Percentiles rank a stretch among this genome's conserved stretches.
Evolutionary conservation across 805 yeast genomes (phyloP).

Genomic region (Candida montana): DNA sequence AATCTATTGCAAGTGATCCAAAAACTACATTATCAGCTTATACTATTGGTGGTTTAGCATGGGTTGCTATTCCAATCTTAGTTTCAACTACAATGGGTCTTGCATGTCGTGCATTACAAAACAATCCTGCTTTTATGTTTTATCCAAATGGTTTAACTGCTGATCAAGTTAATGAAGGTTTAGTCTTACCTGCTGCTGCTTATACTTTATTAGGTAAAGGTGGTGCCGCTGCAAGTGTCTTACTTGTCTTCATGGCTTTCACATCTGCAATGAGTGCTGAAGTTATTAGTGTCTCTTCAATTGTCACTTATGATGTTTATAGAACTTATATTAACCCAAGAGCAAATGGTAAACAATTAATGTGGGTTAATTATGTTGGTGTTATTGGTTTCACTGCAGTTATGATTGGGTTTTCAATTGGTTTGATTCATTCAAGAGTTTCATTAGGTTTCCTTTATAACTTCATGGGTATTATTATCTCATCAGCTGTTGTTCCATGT

Average conservation of each 20-base stretch:
- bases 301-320: slow-evolving; percentile 82
- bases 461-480: slow-evolving; percentile 84
- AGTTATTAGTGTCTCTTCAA: slow-evolving; percentile 80
- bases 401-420: slow-evolving; percentile 82
- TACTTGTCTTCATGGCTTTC: slow-evolving; percentile 85
- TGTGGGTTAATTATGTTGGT: slow-evolving; percentile 30
- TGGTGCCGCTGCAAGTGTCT: slow-evolving; percentile 79
- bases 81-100: slow-evolving; percentile 82
- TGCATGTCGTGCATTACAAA: slow-evolving; percentile 73
- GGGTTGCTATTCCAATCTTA: slow-evolving; percentile 88
- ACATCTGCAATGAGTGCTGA: slow-evolving; percentile 93
- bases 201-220: slow-evolving; percentile 79
- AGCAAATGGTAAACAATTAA: slow-evolving; percentile 71
- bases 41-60: slow-evolving; percentile 79
- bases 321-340: slow-evolving; percentile 73
- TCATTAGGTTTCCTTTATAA: slow-evolving; percentile 85
- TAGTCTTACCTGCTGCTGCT: slow-evolving; percentile 65
- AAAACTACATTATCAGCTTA: slow-evolving; percentile 85
- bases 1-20: slow-evolving; percentile 82
- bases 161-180: slow-evolving; percentile 74
- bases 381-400: slow-evolving; percentile 38
- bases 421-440: slow-evolving; percentile 74
- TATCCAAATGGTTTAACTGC: slow-evolving; percentile 63
- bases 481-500: slow-evolving; percentile 80
- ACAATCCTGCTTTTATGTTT: slow-evolving; percentile 69